Base-by-base conservation (phyloP, 169 alveolate genomes). In the Plasmodium malariae region DNA sequence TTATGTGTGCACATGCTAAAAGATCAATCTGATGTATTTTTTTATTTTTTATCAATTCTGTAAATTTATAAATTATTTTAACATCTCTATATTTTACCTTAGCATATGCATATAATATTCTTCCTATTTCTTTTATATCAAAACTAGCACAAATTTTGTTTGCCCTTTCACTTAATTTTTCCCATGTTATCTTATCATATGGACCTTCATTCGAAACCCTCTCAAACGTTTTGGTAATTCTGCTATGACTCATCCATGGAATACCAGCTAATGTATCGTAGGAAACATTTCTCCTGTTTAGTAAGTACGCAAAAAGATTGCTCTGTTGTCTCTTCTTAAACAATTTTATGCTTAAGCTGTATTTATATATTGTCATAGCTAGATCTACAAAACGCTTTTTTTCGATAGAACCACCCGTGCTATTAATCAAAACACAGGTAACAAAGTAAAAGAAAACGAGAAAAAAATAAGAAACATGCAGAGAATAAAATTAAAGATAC, bases 241-340 rank as follows among this genome's bases (percentile, higher is more conserved):
- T 32, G 32, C 91, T 68, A 60, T 83, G 91, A 7, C 91, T 69
- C 91, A 83, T 83, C 91, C 91, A 83, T 14, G 91, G 86, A 36
- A 83, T 83, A 11, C 91, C 91, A 0, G 91, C 91, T 28, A 83
- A 34, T 3, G 91, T 83, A 30, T 83, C 91, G 14, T 83, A 71
- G 19, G 91, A 83, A 26, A 83, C 91, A 54, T 40, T 4, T 37
- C 63, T 68, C 54, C 30, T 83, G 26, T 45, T 67, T 83, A 49
- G 28, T 11, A 49, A 36, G 34, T 24, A 54, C n/a, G 48, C 9
- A 37, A 40, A 59, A 21, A 24, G 4, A 17, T 21, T 24, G n/a
- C 36, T 62, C 19, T 34, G 26, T 21, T 54, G 45, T 63, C 19
- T 73, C 9, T 45, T n/a, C 19, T n/a, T 71, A 21, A 71, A 3